phyloP scores from a whole-genome alignment of 2,329 filamentous ascomycete genomes.

The Scorias spongiosa region DNA sequence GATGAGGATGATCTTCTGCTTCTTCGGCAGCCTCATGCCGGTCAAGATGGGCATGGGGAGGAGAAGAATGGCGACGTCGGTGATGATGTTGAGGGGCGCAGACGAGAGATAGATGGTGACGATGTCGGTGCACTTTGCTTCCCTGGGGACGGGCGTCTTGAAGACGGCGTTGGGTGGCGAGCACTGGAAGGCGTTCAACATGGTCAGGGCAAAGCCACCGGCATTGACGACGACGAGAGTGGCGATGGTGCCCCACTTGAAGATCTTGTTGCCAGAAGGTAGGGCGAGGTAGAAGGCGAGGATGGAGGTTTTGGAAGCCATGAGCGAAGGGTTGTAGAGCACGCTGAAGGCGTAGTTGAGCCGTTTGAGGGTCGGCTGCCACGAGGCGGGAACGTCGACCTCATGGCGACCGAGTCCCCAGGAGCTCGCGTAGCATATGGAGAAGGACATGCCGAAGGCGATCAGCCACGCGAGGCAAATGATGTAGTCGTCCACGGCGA shows the following conservation, averaged over 20 bases:
- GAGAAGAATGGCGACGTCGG: conserved; percentile 74
- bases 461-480: conserved; percentile 68
- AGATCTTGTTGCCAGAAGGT: conserved; percentile 60
- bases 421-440: conserved; percentile 47
- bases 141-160: conserved; percentile 27
- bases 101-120: conserved; percentile 54
- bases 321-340: conserved; percentile 66
- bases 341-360: conserved; percentile 46
- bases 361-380: conserved; percentile 39
- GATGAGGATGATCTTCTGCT: conserved; percentile 77
- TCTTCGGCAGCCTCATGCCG: conserved; percentile 65
- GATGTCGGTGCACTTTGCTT: conserved; percentile 43
- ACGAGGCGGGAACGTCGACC: conserved; percentile 36
- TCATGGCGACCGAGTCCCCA: conserved; percentile 58
- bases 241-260: conserved; percentile 68
- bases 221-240: conserved; percentile 65
- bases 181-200: conserved; percentile 83
- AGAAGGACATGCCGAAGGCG: conserved; percentile 50
- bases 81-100: conserved; percentile 81
- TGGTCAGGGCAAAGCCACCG: conserved; percentile 62
- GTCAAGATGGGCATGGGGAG: conserved; percentile 81
- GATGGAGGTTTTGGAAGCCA: conserved; percentile 87
- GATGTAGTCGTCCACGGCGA: conserved; percentile 65
- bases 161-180: conserved; percentile 58
- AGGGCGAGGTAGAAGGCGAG: conserved; percentile 78